These are phyloP conservation scores for Isatis tinctoria DNA, from an alignment of 345 rosid genomes.

Conservation along the genomic window DNA sequence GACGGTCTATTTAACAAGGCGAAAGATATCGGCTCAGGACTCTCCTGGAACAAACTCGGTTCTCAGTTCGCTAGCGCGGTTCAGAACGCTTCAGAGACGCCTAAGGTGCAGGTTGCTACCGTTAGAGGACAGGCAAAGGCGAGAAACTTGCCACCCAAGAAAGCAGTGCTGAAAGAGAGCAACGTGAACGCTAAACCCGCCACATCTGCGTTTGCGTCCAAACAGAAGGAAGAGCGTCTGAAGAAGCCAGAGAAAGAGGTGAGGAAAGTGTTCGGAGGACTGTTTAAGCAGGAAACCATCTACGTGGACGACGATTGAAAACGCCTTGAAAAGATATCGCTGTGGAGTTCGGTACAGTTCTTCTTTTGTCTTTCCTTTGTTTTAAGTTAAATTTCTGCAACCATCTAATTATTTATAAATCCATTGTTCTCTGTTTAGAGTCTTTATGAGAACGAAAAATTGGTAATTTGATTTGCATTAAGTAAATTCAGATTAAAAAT, in stretches of 20 bases:
- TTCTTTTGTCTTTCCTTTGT: not conserved
- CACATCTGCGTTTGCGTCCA: constrained; percentile 32
- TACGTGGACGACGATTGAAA: constrained; percentile 74
- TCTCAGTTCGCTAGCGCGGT: constrained; percentile 58
- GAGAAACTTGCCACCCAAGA: constrained; percentile 50
- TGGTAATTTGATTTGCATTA: no score
- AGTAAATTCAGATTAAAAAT: no score
- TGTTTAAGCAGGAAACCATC: constrained; percentile 89
- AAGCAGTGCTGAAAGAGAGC: constrained; percentile 51
- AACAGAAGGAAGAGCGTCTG: constrained; percentile 29
- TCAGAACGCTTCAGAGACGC: constrained; percentile 38
- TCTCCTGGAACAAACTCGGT: constrained; percentile 67
- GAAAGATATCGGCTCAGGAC: constrained; percentile 56
- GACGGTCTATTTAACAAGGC: constrained; percentile 58
- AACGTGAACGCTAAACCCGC: constrained; percentile 30
- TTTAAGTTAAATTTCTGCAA: constrained; percentile 22
- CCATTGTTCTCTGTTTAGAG: not conserved
- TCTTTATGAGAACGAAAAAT: no score
- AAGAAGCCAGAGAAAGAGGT: constrained; percentile 48
- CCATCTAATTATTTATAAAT: constrained; percentile 3
- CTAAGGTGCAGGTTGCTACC: constrained; percentile 71
- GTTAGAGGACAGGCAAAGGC: constrained; percentile 88
- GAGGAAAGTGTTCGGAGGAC: constrained; percentile 81
- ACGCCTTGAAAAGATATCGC: not conserved
- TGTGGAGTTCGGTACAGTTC: constrained; percentile 15